Evolutionary conservation across 1,284 basidiomycete genomes (phyloP), one percentile per base, ranked within the genome.

Genomic region (Cutaneotrichosporon sp.): DNA sequence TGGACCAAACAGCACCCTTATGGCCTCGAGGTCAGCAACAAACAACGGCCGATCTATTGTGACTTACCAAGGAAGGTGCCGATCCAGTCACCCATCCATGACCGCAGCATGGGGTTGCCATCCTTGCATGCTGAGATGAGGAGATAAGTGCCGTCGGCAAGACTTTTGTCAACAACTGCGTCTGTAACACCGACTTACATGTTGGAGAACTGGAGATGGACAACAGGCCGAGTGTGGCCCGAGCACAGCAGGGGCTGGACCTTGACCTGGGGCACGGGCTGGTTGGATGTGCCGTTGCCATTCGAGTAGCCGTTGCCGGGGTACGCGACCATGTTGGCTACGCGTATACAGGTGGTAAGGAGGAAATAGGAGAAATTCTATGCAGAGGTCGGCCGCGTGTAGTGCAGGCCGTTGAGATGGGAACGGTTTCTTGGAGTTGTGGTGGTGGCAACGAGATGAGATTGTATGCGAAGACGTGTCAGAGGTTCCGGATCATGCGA

Each of bases 61-160:
- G 18, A 40, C 73, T 53, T 40, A 76, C 80, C 93, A 15, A 97
- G 80, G 74, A 99, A 98, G 7, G 94, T 97, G 20, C 94, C 94
- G 66, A 97, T 88, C 94, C 94, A 98, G 75, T 98, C 94, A 23
- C 94, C 94, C 47, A 90, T 90, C 91, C 90, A 93, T 69, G 92
- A 90, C 62, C 91, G 83, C 61, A 96, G 78, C 90, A 94, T 94
- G 34, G 92, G 91, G 65, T 91, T 93, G 33, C 91, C 91, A 79
- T 96, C 92, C 77, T 97, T 96, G 79, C 92, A 96, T 64, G 88
- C 88, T 49, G 90, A 94, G 66, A 94, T 87, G 61, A 97, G 81
- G 59, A 93, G 79, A 75, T 86, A 97, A 26, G 84, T 84, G 56
- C 83, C 82, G 74, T 94, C 90, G 36, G 90, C 65, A n/a, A 74